Evolutionary conservation across 192 early-diverging fungal genomes (phyloP).

Genomic region (Backusella mclennaniae): DNA sequence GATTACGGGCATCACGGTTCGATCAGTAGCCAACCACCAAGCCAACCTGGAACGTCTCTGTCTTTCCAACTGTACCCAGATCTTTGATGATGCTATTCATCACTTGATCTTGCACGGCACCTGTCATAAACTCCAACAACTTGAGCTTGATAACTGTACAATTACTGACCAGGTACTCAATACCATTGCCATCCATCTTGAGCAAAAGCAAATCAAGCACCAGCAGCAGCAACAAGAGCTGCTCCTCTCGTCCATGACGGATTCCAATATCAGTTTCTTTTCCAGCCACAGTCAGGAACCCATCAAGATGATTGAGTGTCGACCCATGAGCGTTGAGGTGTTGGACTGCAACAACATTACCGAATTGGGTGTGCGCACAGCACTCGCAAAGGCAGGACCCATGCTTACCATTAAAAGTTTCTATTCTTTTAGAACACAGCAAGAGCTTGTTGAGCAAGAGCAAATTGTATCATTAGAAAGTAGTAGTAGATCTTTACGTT

Average conservation of each 20-base stretch:
- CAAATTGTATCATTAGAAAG: background rate
- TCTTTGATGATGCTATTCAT: slow-evolving; percentile 36
- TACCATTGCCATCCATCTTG: slow-evolving; percentile 44
- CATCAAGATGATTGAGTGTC: background rate
- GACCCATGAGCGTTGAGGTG: slow-evolving; percentile 37
- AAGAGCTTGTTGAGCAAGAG: background rate
- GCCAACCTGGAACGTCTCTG: slow-evolving; percentile 27
- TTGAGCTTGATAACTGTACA: slow-evolving; percentile 48
- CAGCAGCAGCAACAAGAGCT: slow-evolving; percentile 36
- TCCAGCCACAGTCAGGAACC: background rate
- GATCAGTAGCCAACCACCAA: slow-evolving; percentile 30
- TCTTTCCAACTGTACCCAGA: slow-evolving; percentile 39
- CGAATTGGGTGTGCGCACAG: slow-evolving; percentile 39
- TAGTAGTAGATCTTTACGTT: background rate
- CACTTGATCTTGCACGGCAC: slow-evolving; percentile 27
- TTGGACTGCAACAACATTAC: slow-evolving; percentile 53
- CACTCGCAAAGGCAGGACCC: slow-evolving; percentile 35
- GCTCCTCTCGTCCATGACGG: slow-evolving; percentile 33
- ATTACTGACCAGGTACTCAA: slow-evolving; percentile 45
- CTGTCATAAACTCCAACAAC: slow-evolving; percentile 32
- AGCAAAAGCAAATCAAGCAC: slow-evolving; percentile 37
- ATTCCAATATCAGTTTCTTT: slow-evolving; percentile 10
- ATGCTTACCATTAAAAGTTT: slow-evolving; percentile 45
- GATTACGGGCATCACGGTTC: slow-evolving; percentile 31
- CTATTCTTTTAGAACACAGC: slow-evolving; percentile 40